These are phyloP conservation scores for Trametes meyenii DNA, from an alignment of 768 basidiomycete genomes.

Conservation along the genomic window DNA sequence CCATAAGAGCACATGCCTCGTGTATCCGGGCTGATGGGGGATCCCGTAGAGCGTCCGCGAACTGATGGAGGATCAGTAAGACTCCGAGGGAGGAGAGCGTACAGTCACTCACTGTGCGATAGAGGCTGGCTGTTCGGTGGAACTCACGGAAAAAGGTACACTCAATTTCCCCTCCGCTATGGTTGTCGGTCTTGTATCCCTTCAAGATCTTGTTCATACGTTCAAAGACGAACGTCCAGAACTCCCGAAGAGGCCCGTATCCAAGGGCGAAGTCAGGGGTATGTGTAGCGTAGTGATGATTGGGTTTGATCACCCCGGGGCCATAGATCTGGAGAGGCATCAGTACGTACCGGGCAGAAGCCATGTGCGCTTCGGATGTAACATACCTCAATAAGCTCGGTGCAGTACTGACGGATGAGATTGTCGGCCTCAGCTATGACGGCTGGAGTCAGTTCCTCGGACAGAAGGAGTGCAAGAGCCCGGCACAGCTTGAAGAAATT, in stretches of 20 bases:
- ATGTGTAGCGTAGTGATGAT: conserved; percentile 43
- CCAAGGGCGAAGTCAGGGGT: conserved; percentile 30
- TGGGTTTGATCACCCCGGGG: conserved; percentile 35
- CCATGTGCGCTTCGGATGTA: background rate
- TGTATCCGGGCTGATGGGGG: background rate
- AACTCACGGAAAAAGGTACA: conserved; percentile 33
- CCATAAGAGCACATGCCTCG: background rate
- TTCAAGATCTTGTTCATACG: conserved; percentile 38
- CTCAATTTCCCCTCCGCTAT: conserved; percentile 34
- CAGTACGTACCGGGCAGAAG: conserved; percentile 18
- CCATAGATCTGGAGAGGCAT: conserved; percentile 35
- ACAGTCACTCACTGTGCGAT: conserved; percentile 21
- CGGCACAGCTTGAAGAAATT: conserved; percentile 5
- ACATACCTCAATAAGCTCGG: conserved; percentile 27
- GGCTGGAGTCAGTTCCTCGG: conserved; percentile 8
- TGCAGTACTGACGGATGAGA: conserved; percentile 29
- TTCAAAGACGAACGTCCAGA: conserved; percentile 39
- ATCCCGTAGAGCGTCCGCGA: background rate
- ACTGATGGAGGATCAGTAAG: background rate
- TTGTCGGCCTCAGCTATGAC: conserved; percentile 16
- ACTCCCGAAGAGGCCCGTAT: conserved; percentile 41
- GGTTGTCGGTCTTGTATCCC: conserved; percentile 32
- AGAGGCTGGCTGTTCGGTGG: conserved; percentile 16
- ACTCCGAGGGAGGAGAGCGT: background rate
- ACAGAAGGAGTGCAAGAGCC: conserved; percentile 10